Evolutionary conservation across 139 green algal genomes (phyloP).

Genomic region (Tetraselmis striata): DNA sequence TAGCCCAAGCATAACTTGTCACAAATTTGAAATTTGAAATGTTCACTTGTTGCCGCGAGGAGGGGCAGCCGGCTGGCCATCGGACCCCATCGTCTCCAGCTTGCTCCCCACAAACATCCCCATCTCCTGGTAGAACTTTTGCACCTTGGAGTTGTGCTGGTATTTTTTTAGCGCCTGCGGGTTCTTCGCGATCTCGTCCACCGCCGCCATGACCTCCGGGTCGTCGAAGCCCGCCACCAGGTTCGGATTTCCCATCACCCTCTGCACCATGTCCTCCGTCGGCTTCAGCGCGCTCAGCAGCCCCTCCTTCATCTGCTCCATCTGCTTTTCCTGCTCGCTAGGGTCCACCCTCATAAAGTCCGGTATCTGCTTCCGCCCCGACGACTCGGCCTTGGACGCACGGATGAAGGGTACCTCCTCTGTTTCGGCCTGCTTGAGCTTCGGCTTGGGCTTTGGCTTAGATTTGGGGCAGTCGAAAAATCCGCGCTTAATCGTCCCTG

Average conservation of each 20-base stretch:
- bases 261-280: neutral
- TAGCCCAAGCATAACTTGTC: too few species aligned
- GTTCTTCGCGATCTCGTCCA: conserved; percentile 32
- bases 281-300: neutral
- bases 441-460: neutral
- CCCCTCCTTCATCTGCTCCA: neutral
- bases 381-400: neutral
- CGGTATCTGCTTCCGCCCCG: neutral
- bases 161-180: conserved; percentile 25
- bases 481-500: neutral
- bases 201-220: conserved; percentile 36
- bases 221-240: conserved; percentile 25
- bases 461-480: neutral
- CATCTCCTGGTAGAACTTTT: conserved; percentile 32
- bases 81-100: conserved; percentile 20
- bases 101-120: conserved; percentile 7
- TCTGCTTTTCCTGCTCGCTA: neutral
- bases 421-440: neutral
- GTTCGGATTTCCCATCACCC: neutral
- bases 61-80: too few species aligned
- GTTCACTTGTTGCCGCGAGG: too few species aligned
- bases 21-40: too few species aligned
- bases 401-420: neutral
- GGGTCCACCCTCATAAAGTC: neutral
- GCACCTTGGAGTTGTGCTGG: conserved; percentile 33